Conservation (phyloP, 768 basidiomycete species). For the Holtermanniella nyarrowii region DNA sequence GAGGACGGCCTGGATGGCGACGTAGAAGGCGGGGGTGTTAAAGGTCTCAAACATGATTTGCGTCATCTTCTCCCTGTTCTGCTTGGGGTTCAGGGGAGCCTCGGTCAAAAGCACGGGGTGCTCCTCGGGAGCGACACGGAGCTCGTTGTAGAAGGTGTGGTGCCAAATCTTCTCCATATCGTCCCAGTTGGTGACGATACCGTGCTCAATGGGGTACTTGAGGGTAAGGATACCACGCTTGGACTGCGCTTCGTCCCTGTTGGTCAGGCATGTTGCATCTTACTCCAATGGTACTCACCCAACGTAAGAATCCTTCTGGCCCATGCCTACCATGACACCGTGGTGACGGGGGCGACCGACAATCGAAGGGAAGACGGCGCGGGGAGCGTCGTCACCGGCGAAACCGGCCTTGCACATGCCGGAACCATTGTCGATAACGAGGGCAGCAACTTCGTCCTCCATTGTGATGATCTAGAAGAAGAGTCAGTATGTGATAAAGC, state of each 20-base stretch:
- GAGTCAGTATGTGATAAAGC: too few relatives aligned
- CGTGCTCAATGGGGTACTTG: constrained; percentile 89
- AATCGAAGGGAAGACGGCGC: constrained; percentile 95
- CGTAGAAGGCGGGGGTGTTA: constrained; percentile 86
- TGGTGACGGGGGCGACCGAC: constrained; percentile 90
- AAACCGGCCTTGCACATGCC: constrained; percentile 99
- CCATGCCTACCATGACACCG: constrained; percentile 96
- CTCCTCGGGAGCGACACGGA: constrained; percentile 85
- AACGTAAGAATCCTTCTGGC: constrained; percentile 90
- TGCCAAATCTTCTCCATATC: constrained; percentile 99
- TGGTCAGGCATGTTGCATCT: constrained; percentile 3
- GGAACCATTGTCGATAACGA: constrained; percentile 49
- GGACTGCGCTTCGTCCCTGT: constrained; percentile 78
- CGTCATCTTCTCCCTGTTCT: constrained; percentile 80
- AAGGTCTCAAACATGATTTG: constrained; percentile 97
- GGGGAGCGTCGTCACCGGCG: constrained; percentile 74
- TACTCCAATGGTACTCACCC: constrained; percentile 49
- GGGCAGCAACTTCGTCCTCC: constrained; percentile 33
- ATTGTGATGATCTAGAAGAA: too few relatives aligned
- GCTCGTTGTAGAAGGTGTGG: constrained; percentile 93
- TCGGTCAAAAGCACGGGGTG: constrained; percentile 86
- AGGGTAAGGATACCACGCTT: constrained; percentile 90
- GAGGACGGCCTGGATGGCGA: constrained; percentile 80
- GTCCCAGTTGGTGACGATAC: constrained; percentile 96
- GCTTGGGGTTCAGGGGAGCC: constrained; percentile 85